Base-by-base conservation (phyloP, 2,329 filamentous ascomycete genomes). In the Sporothrix pallida region DNA sequence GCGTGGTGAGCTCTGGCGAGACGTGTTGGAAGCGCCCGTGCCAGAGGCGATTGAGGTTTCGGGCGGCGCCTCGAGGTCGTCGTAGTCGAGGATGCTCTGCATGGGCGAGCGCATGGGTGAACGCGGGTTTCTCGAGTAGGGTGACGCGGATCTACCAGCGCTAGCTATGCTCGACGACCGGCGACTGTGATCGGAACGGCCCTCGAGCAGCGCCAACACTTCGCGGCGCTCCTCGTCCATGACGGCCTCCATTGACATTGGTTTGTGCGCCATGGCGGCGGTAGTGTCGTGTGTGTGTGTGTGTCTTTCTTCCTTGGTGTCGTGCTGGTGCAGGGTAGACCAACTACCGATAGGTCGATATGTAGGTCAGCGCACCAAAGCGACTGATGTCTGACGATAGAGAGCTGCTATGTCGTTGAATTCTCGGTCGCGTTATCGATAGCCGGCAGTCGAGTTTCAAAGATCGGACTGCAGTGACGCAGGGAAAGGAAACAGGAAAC, bases 221-320 rank as follows among this genome's bases (percentile, higher is more conserved):
- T 93, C 92, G 76, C 87, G 86, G 75, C 92, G 88, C 85, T 95
- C 93, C 84, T 94, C 91, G 80, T 94, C 92, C 76, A 94, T 86
- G 77, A 91, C 89, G 68, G 91, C 88, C 83, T 94, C 92, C 79
- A 95, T 88, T 79, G 92, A 94, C 91, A 93, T 93, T 23, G 84
- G 83, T 70, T 83, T 82, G 69, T 76, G 78, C 67, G 80, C 76
- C 81, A 82, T 83, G 74, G 42, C 78, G 79, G 26, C 52, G 50
- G 52, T 50, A n/a, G 52, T 37, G 5, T 9, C 3, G 37, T 23
- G 3, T 20, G 12, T 15, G 37, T 44, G 17, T 44, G 37, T 63
- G 31, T 37, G 13, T 63, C 37, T 67, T n/a, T 17, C 26, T 62
- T 44, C 42, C 8, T 15, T 63, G 31, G 60, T 63, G 15, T 67